A percentile compares a stretch with the other conserved stretches of the same genome.
phyloP scores from a whole-genome alignment of 148 eudicot genomes.

The Vaccinium vitisidaea region DNA sequence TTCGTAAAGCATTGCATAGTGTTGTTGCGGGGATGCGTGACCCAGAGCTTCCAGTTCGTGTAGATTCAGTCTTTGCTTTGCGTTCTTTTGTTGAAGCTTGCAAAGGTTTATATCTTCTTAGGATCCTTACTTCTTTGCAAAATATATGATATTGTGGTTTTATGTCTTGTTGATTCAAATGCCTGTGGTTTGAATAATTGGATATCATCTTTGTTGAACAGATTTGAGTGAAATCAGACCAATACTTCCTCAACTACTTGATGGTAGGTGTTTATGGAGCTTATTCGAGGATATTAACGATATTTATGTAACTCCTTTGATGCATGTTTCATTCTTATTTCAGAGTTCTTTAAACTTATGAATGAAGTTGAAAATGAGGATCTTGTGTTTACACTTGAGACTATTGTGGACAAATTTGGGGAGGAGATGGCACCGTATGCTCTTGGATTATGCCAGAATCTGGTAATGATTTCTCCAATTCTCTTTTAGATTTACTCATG shows the following conservation, averaged over 20 bases:
- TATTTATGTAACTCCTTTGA: background rate
- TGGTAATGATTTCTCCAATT: slow-evolving; percentile 48
- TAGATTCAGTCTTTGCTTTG: slow-evolving; percentile 93
- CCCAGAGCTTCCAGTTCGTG: slow-evolving; percentile 96
- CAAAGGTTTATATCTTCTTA: slow-evolving; percentile 46
- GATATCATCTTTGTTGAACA: slow-evolving; percentile 29
- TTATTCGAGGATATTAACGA: background rate
- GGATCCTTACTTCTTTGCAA: background rate
- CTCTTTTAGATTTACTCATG: background rate
- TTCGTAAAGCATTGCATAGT: slow-evolving; percentile 83
- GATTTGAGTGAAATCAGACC: slow-evolving; percentile 93
- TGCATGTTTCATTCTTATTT: slow-evolving; percentile 11
- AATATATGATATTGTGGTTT: background rate
- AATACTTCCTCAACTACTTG: slow-evolving; percentile 92
- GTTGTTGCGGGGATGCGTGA: slow-evolving; percentile 98
- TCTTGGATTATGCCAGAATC: slow-evolving; percentile 95
- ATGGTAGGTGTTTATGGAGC: slow-evolving; percentile 47
- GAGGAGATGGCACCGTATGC: slow-evolving; percentile 99
- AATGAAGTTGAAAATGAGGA: slow-evolving; percentile 99
- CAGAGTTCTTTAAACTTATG: slow-evolving; percentile 98
- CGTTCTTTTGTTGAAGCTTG: slow-evolving; percentile 99
- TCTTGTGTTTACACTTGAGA: slow-evolving; percentile 98
- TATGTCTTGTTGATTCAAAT: background rate
- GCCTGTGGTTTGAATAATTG: background rate
- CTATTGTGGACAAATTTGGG: slow-evolving; percentile 98